These are phyloP conservation scores for Podila minutissima DNA, from an alignment of 192 early-diverging fungal genomes.

Conservation along the genomic window DNA sequence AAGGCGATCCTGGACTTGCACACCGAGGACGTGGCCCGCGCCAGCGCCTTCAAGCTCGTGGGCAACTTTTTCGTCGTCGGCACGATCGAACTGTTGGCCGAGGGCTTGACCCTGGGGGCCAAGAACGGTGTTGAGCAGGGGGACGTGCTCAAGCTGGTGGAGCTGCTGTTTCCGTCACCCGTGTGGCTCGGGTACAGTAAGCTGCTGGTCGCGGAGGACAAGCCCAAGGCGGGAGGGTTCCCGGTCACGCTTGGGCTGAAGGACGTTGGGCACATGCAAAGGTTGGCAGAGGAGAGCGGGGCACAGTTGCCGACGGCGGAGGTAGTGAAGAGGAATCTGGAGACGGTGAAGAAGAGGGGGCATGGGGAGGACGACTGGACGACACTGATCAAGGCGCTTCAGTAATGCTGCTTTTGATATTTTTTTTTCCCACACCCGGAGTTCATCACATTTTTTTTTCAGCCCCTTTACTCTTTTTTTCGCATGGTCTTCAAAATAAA, in stretches of 20 bases:
- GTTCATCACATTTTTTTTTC: no score
- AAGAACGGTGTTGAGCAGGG: constrained; percentile 58
- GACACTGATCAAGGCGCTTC: constrained; percentile 11
- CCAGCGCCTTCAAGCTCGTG: constrained; percentile 67
- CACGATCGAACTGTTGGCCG: constrained; percentile 67
- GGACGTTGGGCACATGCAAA: constrained; percentile 56
- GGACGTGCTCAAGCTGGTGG: constrained; percentile 62
- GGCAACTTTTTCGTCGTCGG: constrained; percentile 75
- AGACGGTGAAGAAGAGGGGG: constrained; percentile 9
- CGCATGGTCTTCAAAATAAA: no score
- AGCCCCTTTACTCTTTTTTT: no score
- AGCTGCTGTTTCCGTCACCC: constrained; percentile 58
- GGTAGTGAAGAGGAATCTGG: constrained; percentile 28
- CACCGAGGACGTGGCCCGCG: constrained; percentile 54
- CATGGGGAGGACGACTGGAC: constrained; percentile 36
- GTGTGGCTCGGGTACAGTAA: constrained; percentile 59
- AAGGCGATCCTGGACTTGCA: constrained; percentile 58
- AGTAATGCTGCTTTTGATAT: not conserved
- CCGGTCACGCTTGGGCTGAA: constrained; percentile 52
- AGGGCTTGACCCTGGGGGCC: constrained; percentile 70
- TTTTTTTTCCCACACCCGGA: not conserved
- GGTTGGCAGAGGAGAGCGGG: constrained; percentile 45
- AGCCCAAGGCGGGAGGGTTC: constrained; percentile 48
- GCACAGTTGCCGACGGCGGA: constrained; percentile 51
- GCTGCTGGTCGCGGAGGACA: constrained; percentile 52